phyloP scores from a whole-genome alignment of 23 red algal genomes.

The Chondrus crispus region DNA sequence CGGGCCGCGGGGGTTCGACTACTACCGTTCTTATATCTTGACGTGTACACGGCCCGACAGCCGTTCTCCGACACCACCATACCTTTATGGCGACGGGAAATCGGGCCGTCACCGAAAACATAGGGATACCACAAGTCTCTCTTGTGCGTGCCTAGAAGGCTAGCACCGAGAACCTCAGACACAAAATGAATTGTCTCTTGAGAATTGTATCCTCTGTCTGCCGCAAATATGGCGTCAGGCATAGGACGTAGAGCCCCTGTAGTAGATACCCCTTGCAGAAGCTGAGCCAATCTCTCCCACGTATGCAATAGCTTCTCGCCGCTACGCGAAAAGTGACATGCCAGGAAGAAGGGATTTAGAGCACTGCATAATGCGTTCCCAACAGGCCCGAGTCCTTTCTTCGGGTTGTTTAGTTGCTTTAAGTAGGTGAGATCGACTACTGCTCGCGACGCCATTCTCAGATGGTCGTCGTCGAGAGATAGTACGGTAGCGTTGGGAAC shows the following conservation, averaged over 20 bases:
- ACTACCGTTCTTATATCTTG: neutral
- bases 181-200: neutral
- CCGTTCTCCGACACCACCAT: neutral
- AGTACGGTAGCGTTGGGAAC: neutral
- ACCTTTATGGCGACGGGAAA: neutral
- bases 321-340: neutral
- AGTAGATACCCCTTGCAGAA: neutral
- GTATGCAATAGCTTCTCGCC: neutral
- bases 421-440: neutral
- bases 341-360: neutral
- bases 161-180: neutral
- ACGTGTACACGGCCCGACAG: neutral
- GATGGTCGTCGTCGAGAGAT: neutral
- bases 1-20: neutral
- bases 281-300: neutral
- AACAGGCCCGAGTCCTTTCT: neutral
- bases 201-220: neutral
- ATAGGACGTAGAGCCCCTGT: neutral
- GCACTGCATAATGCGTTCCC: neutral
- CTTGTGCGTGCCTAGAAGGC: neutral
- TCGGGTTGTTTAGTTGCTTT: neutral
- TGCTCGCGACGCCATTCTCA: neutral
- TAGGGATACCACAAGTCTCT: neutral
- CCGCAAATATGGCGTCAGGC: neutral
- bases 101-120: neutral